Base-by-base conservation (phyloP, 73 alveolate genomes). In the Loxodes magnus region DNA sequence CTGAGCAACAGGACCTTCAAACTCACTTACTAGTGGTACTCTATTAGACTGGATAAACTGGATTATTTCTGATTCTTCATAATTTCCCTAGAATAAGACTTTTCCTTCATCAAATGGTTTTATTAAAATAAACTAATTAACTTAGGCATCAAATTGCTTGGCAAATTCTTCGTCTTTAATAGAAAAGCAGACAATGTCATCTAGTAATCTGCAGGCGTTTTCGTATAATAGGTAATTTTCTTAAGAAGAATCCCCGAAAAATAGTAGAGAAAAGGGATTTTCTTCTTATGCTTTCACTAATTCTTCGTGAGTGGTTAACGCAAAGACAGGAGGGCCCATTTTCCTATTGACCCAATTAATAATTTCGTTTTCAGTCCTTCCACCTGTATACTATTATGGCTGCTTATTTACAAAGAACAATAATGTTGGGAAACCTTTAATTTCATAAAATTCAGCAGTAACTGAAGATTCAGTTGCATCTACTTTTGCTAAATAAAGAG, bases 381-480 rank as follows among this genome's bases (percentile, higher is more conserved):
- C 96, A 36, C 97, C 99, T 17, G 65, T 77, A 80, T 72, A 92
- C 53, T 71, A 88, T 27, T 56, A 17, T 25, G 84, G 35, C 2
- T 46, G 22, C 15, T 24, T 24, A 28, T 73, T 65, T 19, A 66
- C 67, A 71, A 85, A 86, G 84, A 82, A 87, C 63, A 61, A 55
- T 41, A 82, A 74, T 50, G 98, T 89, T 43, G 98, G 98, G 88
- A 65, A 89, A 22, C 96, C 96, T 55, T 81, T 74, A 37, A 89
- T 56, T 29, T 61, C 87, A 63, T 70, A 89, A 67, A 70, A 76
- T 28, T 69, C 79, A 23, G 92, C 93, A 27, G 85, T 76, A 42
- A 67, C 72, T 26, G 72, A 59, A 60, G 81, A 62, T 25, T 51
- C 87, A 35, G 98, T 86, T 46, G 94, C 95, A 66, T 90, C 98